These are phyloP conservation scores for Lanmaoa rubissima DNA, from an alignment of 768 basidiomycete genomes.

Conservation along the genomic window DNA sequence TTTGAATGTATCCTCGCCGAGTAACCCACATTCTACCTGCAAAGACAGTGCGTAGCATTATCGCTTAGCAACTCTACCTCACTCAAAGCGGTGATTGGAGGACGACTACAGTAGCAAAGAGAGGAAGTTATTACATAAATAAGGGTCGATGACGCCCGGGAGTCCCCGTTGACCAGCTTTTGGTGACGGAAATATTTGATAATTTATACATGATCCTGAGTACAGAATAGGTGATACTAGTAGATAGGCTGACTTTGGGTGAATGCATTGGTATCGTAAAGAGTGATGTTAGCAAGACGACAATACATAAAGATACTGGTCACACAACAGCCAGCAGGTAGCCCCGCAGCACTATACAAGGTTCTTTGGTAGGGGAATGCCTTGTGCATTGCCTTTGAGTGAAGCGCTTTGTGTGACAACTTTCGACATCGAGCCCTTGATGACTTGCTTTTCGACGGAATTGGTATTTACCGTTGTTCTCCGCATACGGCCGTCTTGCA, in stretches of 20 bases:
- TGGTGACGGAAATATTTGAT: background rate
- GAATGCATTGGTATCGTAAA: slow-evolving; percentile 18
- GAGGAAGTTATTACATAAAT: too few relatives aligned
- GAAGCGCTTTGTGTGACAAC: slow-evolving; percentile 36
- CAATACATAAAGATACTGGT: slow-evolving; percentile 17
- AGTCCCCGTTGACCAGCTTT: too few relatives aligned
- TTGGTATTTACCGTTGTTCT: slow-evolving; percentile 37
- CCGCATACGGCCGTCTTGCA: slow-evolving; percentile 41
- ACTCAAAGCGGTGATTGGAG: too few relatives aligned
- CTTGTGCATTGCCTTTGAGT: slow-evolving; percentile 11
- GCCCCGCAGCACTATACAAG: background rate
- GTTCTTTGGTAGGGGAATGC: slow-evolving; percentile 13
- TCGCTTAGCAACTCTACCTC: too few relatives aligned
- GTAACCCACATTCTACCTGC: background rate
- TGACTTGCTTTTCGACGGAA: slow-evolving; percentile 46
- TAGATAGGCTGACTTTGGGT: background rate
- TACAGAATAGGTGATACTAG: slow-evolving; percentile 9
- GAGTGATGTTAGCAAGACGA: slow-evolving; percentile 6
- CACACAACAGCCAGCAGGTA: slow-evolving; percentile 2
- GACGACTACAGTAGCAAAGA: too few relatives aligned
- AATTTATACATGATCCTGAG: slow-evolving; percentile 13
- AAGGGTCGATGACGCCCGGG: too few relatives aligned
- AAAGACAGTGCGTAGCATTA: too few relatives aligned
- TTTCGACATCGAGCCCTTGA: slow-evolving; percentile 56
- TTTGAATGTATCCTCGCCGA: background rate